phyloP scores from a whole-genome alignment of 768 basidiomycete species.

The Glaciozyma martinii region DNA sequence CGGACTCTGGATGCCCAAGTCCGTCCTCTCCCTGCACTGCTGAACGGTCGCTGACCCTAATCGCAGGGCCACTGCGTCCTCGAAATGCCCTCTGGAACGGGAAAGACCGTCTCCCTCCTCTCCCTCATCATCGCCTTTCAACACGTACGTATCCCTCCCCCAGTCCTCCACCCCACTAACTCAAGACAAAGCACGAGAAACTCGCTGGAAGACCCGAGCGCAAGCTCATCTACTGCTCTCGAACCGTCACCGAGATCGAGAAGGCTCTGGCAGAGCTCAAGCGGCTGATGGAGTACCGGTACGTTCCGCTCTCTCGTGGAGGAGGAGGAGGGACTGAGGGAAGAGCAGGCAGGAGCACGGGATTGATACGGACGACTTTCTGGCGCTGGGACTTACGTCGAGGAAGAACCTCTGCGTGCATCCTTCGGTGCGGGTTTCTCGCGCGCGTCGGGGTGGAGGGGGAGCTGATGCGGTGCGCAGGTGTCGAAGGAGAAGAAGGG shows the following conservation, averaged over 20 bases:
- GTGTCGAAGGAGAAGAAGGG: constrained; percentile 98
- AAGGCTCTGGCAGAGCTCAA: constrained; percentile 94
- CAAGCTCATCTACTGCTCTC: constrained; percentile 96
- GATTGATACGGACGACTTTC: constrained; percentile 67
- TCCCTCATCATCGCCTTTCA: constrained; percentile 97
- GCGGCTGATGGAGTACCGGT: constrained; percentile 80
- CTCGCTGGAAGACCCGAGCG: constrained; percentile 43
- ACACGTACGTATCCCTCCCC: constrained; percentile 51
- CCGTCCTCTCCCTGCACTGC: constrained; percentile 27
- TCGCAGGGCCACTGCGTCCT: constrained; percentile 97
- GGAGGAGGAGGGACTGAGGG: no score
- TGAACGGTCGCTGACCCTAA: no score
- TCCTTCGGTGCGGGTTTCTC: constrained; percentile 59
- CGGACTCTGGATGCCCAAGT: constrained; percentile 90
- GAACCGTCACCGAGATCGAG: constrained; percentile 98
- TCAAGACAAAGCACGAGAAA: constrained; percentile 64
- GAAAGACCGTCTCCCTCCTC: constrained; percentile 92
- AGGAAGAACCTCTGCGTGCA: constrained; percentile 94
- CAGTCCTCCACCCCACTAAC: not conserved
- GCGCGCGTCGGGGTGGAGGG: constrained; percentile 24
- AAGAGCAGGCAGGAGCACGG: constrained; percentile 46
- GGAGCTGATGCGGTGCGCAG: constrained; percentile 42
- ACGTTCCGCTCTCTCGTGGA: constrained; percentile 39
- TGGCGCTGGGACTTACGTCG: constrained; percentile 85
- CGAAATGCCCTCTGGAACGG: constrained; percentile 99